Percentiles rank a stretch among this genome's conserved stretches.
Evolutionary conservation across 1,139 yeast genomes (phyloP).

Genomic region (Blastobotrys buckinghamii): DNA sequence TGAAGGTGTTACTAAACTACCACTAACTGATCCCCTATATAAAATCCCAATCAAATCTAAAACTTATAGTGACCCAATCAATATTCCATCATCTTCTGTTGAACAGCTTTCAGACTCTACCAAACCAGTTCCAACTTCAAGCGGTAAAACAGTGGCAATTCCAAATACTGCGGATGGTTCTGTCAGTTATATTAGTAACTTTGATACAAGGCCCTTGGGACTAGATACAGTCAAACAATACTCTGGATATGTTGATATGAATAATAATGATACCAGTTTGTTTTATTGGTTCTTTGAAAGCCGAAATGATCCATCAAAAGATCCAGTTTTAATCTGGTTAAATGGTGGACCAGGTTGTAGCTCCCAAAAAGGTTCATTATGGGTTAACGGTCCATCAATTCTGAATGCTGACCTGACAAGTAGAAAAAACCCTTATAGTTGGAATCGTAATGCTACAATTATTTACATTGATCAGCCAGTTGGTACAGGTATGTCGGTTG

Average conservation of each 20-base stretch:
- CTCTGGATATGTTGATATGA: slow-evolving; percentile 58
- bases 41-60: too few species aligned
- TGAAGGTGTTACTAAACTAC: background rate
- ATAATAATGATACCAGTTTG: slow-evolving; percentile 72
- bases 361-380: slow-evolving; percentile 58
- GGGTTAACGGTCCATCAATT: slow-evolving; percentile 61
- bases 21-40: background rate
- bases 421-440: slow-evolving; percentile 53
- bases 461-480: slow-evolving; percentile 71
- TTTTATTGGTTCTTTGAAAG: slow-evolving; percentile 73
- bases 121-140: background rate
- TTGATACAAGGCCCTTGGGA: background rate
- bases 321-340: slow-evolving; percentile 61
- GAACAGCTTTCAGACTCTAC: background rate
- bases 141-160: background rate
- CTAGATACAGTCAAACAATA: slow-evolving; percentile 43
- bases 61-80: too few species aligned
- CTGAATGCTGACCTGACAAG: slow-evolving; percentile 40
- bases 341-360: slow-evolving; percentile 76
- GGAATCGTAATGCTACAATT: slow-evolving; percentile 66
- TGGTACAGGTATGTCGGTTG: slow-evolving; percentile 47
- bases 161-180: background rate
- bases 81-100: background rate
- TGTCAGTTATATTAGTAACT: background rate
- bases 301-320: slow-evolving; percentile 55